Base-by-base conservation (phyloP, 1,284 basidiomycete genomes). In the Rhodotorula sp. region DNA sequence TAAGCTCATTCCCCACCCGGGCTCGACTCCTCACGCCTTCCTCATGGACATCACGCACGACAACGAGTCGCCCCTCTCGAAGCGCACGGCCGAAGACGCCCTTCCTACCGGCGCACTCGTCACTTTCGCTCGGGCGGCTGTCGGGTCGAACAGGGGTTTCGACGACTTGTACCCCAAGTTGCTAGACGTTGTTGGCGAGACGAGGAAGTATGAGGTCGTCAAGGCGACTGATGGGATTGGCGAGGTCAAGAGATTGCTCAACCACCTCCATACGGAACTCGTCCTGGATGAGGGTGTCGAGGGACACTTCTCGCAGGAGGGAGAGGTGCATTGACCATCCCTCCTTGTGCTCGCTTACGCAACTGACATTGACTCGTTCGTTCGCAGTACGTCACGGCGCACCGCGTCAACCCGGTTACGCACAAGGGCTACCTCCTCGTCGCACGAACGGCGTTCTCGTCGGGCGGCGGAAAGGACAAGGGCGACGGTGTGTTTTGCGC, bases 21-120 rank as follows among this genome's bases (percentile, higher is more conserved):
- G 94, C 4, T 92, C 91, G 0, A 82, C 84, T 48, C 94, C 94
- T 2, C 94, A 97, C 78, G 92, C 94, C 1, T 85, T 96, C 44
- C 85, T 96, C 79, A 96, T 93, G 81, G 94, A 97, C 79, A 84
- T 92, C 68, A 97, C 94, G 0, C 94, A 97, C 81, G 94, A 97
- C 82, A 97, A 97, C 78, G 92, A 97, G 80, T 89, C 92, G 1
- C 90, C 90, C 2, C 81, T 89, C 17, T 86, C 91, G 81, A 96
- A 95, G 80, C 88, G 92, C 49, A 90, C 91, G 2, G 91, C 93
- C 10, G 91, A 95, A 79, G 92, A 97, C 79, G 89, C 92, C 0
- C 85, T 97, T n/a, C 89, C 91, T 9, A 93, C 91, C 0, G 94
- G 91, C 9, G 90, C 91, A 15, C 84, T 97, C 22, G 89, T 90